phyloP scores from a whole-genome alignment of 768 basidiomycete genomes.

The Cystofilobasidium capitatum region DNA sequence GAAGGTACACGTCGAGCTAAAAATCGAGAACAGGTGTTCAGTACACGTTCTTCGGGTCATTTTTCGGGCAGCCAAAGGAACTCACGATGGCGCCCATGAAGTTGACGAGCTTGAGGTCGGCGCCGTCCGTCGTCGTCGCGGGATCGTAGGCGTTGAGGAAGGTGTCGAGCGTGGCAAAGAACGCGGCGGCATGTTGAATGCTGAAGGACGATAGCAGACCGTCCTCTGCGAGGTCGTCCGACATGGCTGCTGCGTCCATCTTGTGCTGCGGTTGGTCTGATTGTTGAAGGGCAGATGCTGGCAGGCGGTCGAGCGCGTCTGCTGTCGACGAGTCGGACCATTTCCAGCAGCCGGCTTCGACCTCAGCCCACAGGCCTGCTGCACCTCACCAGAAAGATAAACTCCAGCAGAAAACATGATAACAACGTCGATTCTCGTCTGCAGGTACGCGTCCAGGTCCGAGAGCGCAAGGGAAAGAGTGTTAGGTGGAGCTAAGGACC shows the following conservation, averaged over 20 bases:
- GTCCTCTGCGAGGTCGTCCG: conserved; percentile 13
- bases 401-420: too few species aligned
- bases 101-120: conserved; percentile 33
- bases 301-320: too few species aligned
- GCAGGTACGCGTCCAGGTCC: too few species aligned
- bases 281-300: too few species aligned
- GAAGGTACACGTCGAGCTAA: conserved; percentile 81
- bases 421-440: too few species aligned
- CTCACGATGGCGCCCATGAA: conserved; percentile 37
- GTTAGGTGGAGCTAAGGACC: too few species aligned
- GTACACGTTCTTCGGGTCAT: neutral
- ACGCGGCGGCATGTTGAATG: neutral
- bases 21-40: neutral
- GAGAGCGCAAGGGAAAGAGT: too few species aligned
- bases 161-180: conserved; percentile 1
- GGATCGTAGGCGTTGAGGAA: conserved; percentile 5
- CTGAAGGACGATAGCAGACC: conserved; percentile 12
- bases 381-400: too few species aligned
- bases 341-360: too few species aligned
- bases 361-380: too few species aligned
- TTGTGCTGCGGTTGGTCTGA: too few species aligned
- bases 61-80: neutral
- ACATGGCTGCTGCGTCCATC: conserved; percentile 8
- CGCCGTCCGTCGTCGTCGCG: conserved; percentile 21
- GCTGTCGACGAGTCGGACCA: too few species aligned